Evolutionary conservation across 257 asterid genomes (phyloP), one percentile per base, ranked within the genome.

Genomic region (Rauvolfia tetraphylla): DNA sequence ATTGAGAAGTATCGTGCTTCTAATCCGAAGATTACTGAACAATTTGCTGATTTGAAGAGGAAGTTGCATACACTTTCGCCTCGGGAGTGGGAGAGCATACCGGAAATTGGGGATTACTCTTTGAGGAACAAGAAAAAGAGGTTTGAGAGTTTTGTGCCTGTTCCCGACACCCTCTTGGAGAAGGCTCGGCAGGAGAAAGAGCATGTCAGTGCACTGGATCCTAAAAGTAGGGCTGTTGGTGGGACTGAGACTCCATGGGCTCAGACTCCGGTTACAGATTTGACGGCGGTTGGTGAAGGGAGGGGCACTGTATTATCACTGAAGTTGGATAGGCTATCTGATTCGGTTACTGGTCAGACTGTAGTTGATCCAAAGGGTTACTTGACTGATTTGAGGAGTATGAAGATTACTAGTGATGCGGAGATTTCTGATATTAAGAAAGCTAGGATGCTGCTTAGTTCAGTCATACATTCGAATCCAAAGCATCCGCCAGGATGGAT

Each of bases 401-500:
- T 94, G 97, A 92, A 92, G 81, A 89, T 92, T 75, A 92, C 90
- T 11, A 94, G 97, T 65, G 98, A 92, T 81, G 97, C 97, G 8
- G 97, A 94, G 90, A 94, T 94, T 33, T 91, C 96, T 22, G 98
- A 92, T 83, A 94, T 92, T 29, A 94, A 89, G 78, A 94, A 94
- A 86, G 98, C 98, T 46, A 86, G 98, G 76, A 58, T 90, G 87
- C 81, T 94, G 80, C 92, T 94, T 25, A 94, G 89, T 79, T 90
- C 97, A 0, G 97, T 92, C 31, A 92, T 89, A 18, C 96, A 87
- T 80, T 89, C 98, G 4, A 94, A 94, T 78, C 98, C 96, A 0
- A 94, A 89, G 85, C 98, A 94, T 79, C 95, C 97, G 1, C 95
- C 94, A 20, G 98, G 98, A 76, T 94, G 98, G 98, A 92, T 94